Base-by-base conservation (phyloP, 106 monocot genomes). In the Xerophyta viscosa region DNA sequence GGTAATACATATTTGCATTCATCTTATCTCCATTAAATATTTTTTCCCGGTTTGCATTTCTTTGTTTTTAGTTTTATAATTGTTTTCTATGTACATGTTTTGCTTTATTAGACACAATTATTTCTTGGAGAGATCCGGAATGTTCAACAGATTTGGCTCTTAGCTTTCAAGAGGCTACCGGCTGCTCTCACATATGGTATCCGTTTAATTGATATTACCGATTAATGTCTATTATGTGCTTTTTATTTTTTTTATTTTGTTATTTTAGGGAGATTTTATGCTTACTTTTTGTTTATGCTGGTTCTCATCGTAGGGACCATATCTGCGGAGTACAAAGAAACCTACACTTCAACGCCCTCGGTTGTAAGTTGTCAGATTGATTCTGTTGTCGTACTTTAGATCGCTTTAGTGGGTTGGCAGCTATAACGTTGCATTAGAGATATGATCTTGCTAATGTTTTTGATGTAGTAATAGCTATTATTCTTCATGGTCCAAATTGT, bases 121-220 rank as follows among this genome's bases (percentile, higher is more conserved):
- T 94, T 30, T 88, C 88, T n/a, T 94, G 93, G 93, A 57, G 84
- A 61, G 93, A 88, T 71, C 66, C 71, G 58, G 78, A 84, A 37
- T 48, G 64, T 25, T 75, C 77, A 28, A 81, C 81, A 15, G 93
- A 94, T 46, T 72, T 87, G 58, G 93, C 93, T 62, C 77, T 94
- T 41, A 94, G 93, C 64, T 94, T 94, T 66, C 88, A 94, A 52
- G 93, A 94, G 61, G 68, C 93, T 58, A 69, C 81, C 6, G 88
- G 84, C 52, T 94, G 93, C 69, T 88, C 93, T 31, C 84, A 84
- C 57, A 84, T 94, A 66, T 94, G 93, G 93, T 94, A 73, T 29
- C n/a, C n/a, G n/a, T n/a, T n/a, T n/a, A n/a, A n/a, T n/a, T n/a
- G n/a, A n/a, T n/a, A n/a, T n/a, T 14, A 20, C 2, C 46, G 11